A percentile compares a stretch with the other conserved stretches of the same genome.
Evolutionary conservation across 1,139 yeast species (phyloP).

Genomic region (Geotrichum reessii): DNA sequence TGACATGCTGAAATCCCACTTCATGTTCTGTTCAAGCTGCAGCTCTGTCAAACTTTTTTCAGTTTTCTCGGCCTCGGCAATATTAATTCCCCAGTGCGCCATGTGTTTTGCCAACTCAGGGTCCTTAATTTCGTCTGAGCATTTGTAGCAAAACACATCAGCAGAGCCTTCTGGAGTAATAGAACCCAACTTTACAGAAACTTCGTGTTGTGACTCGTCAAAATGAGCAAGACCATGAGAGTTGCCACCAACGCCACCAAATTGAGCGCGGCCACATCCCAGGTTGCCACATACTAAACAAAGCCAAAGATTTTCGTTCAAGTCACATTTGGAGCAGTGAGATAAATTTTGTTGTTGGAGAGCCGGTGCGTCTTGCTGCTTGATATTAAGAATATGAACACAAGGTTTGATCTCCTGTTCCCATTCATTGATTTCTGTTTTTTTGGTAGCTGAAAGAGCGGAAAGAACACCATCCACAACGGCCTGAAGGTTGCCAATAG

Average conservation of each 20-base stretch:
- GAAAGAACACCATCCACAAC: conserved; percentile 48
- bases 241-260: conserved; percentile 87
- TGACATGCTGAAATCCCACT: conserved; percentile 86
- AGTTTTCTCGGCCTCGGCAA: conserved; percentile 53
- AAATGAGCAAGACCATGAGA: conserved; percentile 82
- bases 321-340: conserved; percentile 61
- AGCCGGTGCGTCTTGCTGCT: conserved; percentile 33
- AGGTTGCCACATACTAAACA: conserved; percentile 82
- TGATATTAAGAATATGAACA: conserved; percentile 57
- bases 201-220: conserved; percentile 53
- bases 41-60: conserved; percentile 85
- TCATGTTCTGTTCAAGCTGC: conserved; percentile 85
- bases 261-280: conserved; percentile 92
- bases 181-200: conserved; percentile 88
- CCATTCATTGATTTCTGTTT: conserved; percentile 84
- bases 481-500: conserved; percentile 20
- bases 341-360: conserved; percentile 33
- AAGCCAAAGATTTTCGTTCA: conserved; percentile 79
- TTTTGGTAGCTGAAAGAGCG: conserved; percentile 60
- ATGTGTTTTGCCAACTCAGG: conserved; percentile 51
- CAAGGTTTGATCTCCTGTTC: conserved; percentile 81
- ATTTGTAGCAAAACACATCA: conserved; percentile 81
- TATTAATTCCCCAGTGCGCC: conserved; percentile 61
- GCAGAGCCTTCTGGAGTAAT: conserved; percentile 58
- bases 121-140: conserved; percentile 84